Percentiles rank a stretch among this genome's conserved stretches.
phyloP scores from a whole-genome alignment of 2,329 filamentous ascomycete genomes.

The Fusarium nelsonii region DNA sequence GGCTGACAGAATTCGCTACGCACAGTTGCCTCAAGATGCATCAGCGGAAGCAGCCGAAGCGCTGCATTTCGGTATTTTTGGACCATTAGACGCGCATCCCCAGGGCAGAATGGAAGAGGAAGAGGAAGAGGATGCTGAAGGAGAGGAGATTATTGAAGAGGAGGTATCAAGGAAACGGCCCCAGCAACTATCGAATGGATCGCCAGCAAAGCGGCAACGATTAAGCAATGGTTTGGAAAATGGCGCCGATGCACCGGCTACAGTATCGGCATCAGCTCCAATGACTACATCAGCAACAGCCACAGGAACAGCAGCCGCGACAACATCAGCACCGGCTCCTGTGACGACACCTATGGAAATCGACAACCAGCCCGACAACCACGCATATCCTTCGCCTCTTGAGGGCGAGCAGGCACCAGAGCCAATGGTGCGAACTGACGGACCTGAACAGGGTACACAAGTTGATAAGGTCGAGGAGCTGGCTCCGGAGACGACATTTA shows the following conservation, averaged over 20 bases:
- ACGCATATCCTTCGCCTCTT: slow-evolving; percentile 74
- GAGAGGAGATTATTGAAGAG: slow-evolving; percentile 52
- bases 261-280: slow-evolving; percentile 30
- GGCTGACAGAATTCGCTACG: slow-evolving; percentile 44
- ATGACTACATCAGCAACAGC: slow-evolving; percentile 28
- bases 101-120: slow-evolving; percentile 58
- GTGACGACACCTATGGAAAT: slow-evolving; percentile 70
- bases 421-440: slow-evolving; percentile 68
- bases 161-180: slow-evolving; percentile 65
- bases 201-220: slow-evolving; percentile 69
- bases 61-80: slow-evolving; percentile 67
- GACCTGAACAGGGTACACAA: slow-evolving; percentile 73
- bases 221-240: slow-evolving; percentile 74
- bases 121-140: slow-evolving; percentile 55
- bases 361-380: slow-evolving; percentile 65
- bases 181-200: slow-evolving; percentile 65
- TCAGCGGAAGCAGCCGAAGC: slow-evolving; percentile 61
- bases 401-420: slow-evolving; percentile 68
- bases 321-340: slow-evolving; percentile 48
- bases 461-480: slow-evolving; percentile 74
- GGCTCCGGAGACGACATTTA: slow-evolving; percentile 69
- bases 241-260: slow-evolving; percentile 58
- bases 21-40: slow-evolving; percentile 64
- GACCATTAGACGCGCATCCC: slow-evolving; percentile 63
- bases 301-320: slow-evolving; percentile 27